Evolutionary conservation across 2,329 filamentous ascomycete genomes (phyloP).

Genomic region (Beauveria pseudobassiana): DNA sequence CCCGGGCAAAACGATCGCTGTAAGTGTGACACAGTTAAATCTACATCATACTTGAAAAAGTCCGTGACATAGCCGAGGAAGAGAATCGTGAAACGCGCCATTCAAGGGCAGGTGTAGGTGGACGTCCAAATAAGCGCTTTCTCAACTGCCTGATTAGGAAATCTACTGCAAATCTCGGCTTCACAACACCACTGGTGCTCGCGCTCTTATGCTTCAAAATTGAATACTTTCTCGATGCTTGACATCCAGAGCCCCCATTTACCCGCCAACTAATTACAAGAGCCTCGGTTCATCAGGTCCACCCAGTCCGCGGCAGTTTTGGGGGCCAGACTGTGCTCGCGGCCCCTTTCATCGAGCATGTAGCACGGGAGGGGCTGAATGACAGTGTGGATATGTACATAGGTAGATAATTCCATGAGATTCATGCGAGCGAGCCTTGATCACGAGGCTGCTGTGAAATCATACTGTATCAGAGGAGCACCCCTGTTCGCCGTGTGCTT

Average conservation of each 20-base stretch:
- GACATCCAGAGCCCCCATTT: not conserved
- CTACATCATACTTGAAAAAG: too few species aligned
- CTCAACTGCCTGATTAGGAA: not conserved
- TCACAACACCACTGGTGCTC: not conserved
- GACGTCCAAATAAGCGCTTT: not conserved
- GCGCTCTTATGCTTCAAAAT: not conserved
- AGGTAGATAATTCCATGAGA: too few species aligned
- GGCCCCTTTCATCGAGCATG: not conserved
- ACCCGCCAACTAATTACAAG: not conserved
- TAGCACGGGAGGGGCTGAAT: not conserved
- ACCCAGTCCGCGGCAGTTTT: not conserved
- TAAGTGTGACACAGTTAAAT: not conserved
- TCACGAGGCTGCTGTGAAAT: too few species aligned
- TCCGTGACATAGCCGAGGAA: not conserved
- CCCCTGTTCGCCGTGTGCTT: too few species aligned
- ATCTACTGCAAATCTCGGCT: not conserved
- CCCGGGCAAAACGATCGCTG: not conserved
- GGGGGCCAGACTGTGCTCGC: not conserved
- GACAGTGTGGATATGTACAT: not conserved
- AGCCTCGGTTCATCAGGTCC: not conserved
- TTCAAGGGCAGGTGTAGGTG: too few species aligned
- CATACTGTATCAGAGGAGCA: too few species aligned
- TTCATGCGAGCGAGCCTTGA: too few species aligned
- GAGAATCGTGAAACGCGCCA: not conserved
- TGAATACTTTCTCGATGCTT: not conserved